A percentile compares a stretch with the other conserved stretches of the same genome.
phyloP scores from a whole-genome alignment of 768 basidiomycete species.

The Gloeostereum incarnatum region DNA sequence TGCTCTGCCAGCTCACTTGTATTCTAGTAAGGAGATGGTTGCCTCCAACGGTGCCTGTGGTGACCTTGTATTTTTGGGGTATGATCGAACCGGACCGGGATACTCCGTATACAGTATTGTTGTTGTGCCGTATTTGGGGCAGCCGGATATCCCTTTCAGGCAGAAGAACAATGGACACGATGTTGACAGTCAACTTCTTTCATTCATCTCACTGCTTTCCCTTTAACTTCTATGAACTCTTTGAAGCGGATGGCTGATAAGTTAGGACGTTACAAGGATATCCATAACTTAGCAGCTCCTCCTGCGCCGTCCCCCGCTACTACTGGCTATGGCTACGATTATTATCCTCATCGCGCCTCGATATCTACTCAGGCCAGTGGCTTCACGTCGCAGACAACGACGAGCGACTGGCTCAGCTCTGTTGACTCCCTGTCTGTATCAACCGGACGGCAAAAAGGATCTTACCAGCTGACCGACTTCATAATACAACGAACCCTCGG shows the following conservation, averaged over 20 bases:
- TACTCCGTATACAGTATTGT: background rate
- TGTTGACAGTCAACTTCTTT: background rate
- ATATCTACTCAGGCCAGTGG: constrained; percentile 62
- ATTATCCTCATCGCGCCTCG: constrained; percentile 52
- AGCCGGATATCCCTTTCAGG: background rate
- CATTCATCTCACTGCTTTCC: constrained; percentile 8
- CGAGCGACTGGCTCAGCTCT: constrained; percentile 32
- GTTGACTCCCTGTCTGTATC: constrained; percentile 26
- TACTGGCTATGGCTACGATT: no score
- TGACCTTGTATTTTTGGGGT: background rate
- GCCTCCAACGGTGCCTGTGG: background rate
- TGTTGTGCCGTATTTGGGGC: background rate
- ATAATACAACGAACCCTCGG: constrained; percentile 78
- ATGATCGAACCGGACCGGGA: background rate
- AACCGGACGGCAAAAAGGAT: constrained; percentile 42
- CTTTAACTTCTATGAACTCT: constrained; percentile 20
- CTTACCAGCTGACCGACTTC: constrained; percentile 69
- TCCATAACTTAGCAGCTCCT: constrained; percentile 11
- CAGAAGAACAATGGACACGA: background rate
- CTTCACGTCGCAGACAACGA: no score
- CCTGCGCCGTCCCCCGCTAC: constrained; percentile 18
- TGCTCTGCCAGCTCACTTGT: background rate
- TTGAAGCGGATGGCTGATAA: constrained; percentile 45
- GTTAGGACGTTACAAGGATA: constrained; percentile 26
- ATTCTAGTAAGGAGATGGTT: background rate